Evolutionary conservation across 2,329 filamentous ascomycete species (phyloP).

Genomic region (Penicillium brasilianum): DNA sequence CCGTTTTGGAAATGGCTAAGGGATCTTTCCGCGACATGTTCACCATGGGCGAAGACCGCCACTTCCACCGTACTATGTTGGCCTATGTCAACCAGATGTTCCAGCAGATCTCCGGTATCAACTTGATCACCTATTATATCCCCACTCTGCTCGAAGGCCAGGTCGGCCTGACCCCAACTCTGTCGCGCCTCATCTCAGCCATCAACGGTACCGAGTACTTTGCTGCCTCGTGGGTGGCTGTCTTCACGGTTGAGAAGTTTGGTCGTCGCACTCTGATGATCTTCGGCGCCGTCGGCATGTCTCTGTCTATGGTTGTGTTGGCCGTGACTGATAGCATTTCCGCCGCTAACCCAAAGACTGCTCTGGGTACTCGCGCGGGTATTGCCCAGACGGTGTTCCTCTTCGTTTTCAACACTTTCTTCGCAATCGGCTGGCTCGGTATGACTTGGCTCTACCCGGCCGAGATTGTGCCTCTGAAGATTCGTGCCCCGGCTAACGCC

Average conservation of each 20-base stretch:
- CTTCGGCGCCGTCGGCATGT: conserved; percentile 67
- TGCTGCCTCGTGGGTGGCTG: conserved; percentile 52
- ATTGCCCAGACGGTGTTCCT: conserved; percentile 47
- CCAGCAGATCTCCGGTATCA: conserved; percentile 50
- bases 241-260: conserved; percentile 55
- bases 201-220: conserved; percentile 58
- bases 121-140: conserved; percentile 49
- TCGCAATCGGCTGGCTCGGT: conserved; percentile 68
- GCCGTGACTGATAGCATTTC: conserved; percentile 35
- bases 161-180: conserved; percentile 39
- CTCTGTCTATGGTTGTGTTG: conserved; percentile 62
- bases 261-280: conserved; percentile 71
- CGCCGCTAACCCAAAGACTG: conserved; percentile 7
- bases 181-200: conserved; percentile 54
- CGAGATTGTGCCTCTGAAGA: conserved; percentile 60
- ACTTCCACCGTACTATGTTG: conserved; percentile 58
- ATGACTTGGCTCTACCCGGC: conserved; percentile 62
- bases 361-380: conserved; percentile 26
- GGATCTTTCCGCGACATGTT: conserved; percentile 63
- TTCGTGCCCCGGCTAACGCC: conserved; percentile 67
- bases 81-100: conserved; percentile 62
- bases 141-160: conserved; percentile 46
- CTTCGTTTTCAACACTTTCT: conserved; percentile 71
- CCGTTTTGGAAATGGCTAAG: conserved; percentile 56
- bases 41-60: conserved; percentile 58